phyloP scores from a whole-genome alignment of 352 stramenopile genomes.

The Phytophthora kernoviae region DNA sequence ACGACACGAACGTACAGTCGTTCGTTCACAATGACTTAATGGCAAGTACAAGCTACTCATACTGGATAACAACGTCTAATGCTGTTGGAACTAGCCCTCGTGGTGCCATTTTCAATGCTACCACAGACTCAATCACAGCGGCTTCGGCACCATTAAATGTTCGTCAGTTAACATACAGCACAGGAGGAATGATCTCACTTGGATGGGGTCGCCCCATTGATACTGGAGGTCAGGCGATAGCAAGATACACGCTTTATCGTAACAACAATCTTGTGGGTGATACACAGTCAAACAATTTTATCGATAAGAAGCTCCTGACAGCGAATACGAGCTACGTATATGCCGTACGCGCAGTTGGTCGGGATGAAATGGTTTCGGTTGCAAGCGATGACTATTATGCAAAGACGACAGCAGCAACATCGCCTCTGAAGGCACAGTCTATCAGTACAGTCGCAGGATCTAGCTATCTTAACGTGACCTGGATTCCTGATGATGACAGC shows the following conservation, averaged over 20 bases:
- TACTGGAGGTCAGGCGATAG: conserved; percentile 50
- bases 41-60: conserved; percentile 56
- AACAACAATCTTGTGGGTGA: conserved; percentile 36
- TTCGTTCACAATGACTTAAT: conserved; percentile 55
- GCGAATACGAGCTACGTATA: conserved; percentile 56
- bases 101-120: conserved; percentile 32
- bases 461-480: conserved; percentile 47
- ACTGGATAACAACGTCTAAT: conserved; percentile 46
- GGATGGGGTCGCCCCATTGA: conserved; percentile 63
- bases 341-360: conserved; percentile 43
- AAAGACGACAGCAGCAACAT: conserved; percentile 40
- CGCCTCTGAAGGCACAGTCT: conserved; percentile 28
- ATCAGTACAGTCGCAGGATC: conserved; percentile 19
- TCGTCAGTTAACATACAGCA: conserved; percentile 40
- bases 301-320: conserved; percentile 38
- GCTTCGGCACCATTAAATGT: conserved; percentile 57
- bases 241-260: conserved; percentile 58
- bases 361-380: conserved; percentile 43
- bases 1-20: conserved; percentile 18
- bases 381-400: conserved; percentile 40
- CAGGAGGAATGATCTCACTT: conserved; percentile 61
- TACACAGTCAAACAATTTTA: conserved; percentile 36
- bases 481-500: conserved; percentile 45
- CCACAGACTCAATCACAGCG: conserved; percentile 44
- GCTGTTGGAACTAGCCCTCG: conserved; percentile 42